A percentile compares a stretch with the other conserved stretches of the same genome.
phyloP scores from a whole-genome alignment of 352 stramenopile genomes.

The Pythium myriotylum region DNA sequence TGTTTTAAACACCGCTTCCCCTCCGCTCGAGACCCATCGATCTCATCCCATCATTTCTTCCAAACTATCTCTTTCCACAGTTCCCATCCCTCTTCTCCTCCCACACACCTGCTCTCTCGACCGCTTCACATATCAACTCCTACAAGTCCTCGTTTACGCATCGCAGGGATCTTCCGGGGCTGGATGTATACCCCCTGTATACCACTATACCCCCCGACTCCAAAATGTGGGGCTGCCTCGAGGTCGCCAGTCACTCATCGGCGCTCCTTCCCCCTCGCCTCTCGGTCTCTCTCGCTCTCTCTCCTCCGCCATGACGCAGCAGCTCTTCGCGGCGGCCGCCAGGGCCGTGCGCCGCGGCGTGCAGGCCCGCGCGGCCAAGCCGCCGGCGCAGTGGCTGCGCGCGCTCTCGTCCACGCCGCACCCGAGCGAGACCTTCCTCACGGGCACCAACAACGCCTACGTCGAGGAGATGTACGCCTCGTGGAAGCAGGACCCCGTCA shows the following conservation, averaged over 20 bases:
- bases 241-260: conserved; percentile 4
- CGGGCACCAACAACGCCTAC: conserved; percentile 94
- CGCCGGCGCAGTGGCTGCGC: conserved; percentile 32
- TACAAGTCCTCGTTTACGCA: conserved; percentile 21
- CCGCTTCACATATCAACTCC: conserved; percentile 2
- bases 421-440: conserved; percentile 93
- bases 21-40: neutral
- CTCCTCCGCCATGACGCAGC: conserved; percentile 46
- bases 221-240: conserved; percentile 18
- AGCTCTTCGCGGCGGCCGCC: conserved; percentile 58
- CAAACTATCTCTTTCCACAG: neutral
- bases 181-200: conserved; percentile 20
- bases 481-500: conserved; percentile 89
- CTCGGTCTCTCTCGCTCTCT: neutral
- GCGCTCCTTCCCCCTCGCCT: conserved; percentile 2
- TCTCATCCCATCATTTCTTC: neutral
- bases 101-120: no score
- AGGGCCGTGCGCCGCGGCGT: conserved; percentile 57
- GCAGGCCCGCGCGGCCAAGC: conserved; percentile 26
- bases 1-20: conserved; percentile 20
- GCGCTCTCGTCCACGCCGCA: conserved; percentile 70
- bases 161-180: neutral
- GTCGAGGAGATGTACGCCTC: conserved; percentile 97
- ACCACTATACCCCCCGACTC: conserved; percentile 6
- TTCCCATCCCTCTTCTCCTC: neutral